Evolutionary conservation across 495 filamentous ascomycete genomes (phyloP), one percentile per base, ranked within the genome.

Genomic region (Achaetomiella virescens): DNA sequence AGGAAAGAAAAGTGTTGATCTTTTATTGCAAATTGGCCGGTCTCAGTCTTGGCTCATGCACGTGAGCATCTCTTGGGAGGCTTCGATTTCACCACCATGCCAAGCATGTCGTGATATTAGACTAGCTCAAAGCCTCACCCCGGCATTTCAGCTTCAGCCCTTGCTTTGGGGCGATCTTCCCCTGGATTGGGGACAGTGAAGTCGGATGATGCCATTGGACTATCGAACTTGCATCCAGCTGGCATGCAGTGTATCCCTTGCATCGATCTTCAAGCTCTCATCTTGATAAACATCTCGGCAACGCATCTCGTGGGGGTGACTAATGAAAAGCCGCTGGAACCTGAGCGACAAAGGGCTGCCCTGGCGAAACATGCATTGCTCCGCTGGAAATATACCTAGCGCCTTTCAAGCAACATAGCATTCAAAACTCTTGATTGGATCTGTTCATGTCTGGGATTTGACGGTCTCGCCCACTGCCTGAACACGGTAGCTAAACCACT

Each of bases 81-180:
- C 43, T 33, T 5, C 25, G 45, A 48, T 48, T 14, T 49, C 46
- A 49, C 46, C 46, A 49, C 46, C 46, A 49, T 49, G 46, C 46
- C 46, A 49, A 49, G 46, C 31, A 48, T 48, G 46, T 36, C 31
- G 46, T 24, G 46, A 48, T 35, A 48, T 15, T 31, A n/a, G n/a
- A n/a, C n/a, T n/a, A n/a, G n/a, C n/a, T n/a, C n/a, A n/a, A 48
- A 21, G 29, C 46, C 18, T 48, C n/a, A 20, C 46, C 18, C 27
- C 45, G 27, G 25, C 25, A 18, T 10, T 47, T 47, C 45, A 47
- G 45, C 45, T 47, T 9, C 27, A 47, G 2, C 24, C 45, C 27
- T n/a, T 33, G 45, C 24, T 33, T 21, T 24, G 21, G 11, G 31
- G 14, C 7, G 29, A n/a, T 48, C 29, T 7, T 10, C 31, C 31